Evolutionary conservation across 2,329 filamentous ascomycete species (phyloP).

Genomic region (Sordariomycetes sp.): DNA sequence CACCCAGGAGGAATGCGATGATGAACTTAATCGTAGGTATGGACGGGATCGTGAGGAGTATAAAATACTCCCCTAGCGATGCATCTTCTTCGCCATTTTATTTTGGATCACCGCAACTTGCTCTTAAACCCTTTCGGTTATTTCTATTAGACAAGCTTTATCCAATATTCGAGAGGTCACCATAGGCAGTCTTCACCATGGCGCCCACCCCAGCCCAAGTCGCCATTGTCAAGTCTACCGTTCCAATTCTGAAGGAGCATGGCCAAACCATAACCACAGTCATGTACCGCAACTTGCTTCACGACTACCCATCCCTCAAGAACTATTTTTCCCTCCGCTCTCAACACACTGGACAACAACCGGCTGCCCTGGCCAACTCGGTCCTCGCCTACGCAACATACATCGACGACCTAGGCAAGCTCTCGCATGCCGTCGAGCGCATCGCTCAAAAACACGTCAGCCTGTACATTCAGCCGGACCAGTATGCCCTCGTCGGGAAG

Average conservation of each 20-base stretch:
- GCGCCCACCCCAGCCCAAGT: constrained; percentile 52
- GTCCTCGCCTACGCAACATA: constrained; percentile 65
- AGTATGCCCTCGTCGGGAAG: constrained; percentile 63
- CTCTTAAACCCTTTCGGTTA: no score
- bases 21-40: no score
- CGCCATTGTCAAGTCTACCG: constrained; percentile 66
- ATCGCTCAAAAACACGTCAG: constrained; percentile 72
- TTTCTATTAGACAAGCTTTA: neutral
- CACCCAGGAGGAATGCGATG: no score
- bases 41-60: no score
- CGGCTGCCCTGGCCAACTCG: constrained; percentile 58
- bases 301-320: constrained; percentile 53
- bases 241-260: constrained; percentile 60
- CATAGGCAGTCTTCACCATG: neutral
- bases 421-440: constrained; percentile 49
- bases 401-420: constrained; percentile 58
- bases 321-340: constrained; percentile 64
- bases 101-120: no score
- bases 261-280: constrained; percentile 59
- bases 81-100: no score
- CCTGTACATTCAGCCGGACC: constrained; percentile 57
- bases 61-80: no score
- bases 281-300: constrained; percentile 64
- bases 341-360: constrained; percentile 59
- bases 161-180: neutral